Base-by-base conservation (phyloP, 2,329 filamentous ascomycete species). In the Leptosphaerulina australis region DNA sequence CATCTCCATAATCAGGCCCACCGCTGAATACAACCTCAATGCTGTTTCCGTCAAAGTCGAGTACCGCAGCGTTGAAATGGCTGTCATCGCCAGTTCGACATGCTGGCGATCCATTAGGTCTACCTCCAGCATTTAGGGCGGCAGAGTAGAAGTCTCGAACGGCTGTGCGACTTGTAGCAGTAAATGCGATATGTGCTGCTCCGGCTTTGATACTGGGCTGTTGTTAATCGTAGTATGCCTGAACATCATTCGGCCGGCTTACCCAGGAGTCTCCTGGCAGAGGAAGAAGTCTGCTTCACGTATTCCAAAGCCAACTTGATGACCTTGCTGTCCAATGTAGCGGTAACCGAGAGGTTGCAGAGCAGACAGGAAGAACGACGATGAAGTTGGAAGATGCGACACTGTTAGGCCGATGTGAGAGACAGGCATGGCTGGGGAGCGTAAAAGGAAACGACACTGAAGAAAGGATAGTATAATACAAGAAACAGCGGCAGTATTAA, bases 31-130 rank as follows among this genome's bases (percentile, higher is more conserved):
- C 83, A 22, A 90, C 88, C 67, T 94, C 89, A 68, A 96, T 85
- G 61, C 83, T 88, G 75, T 96, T 95, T 40, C 89, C 89, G 75
- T 96, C 90, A 45, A 90, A 81, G 72, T 96, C 91, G 53, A 85
- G 81, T 30, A 91, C 76, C 5, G 83, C 82, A 37, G 84, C 83
- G 55, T 83, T 86, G 74, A 85, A 79, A 76, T 83, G 77, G 73
- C 82, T 75, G 64, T 77, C 76, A 3, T 81, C 76, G 14, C 76
- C 73, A 66, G 81, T 80, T 48, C 83, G 77, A 66, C 75, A 64
- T 62, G 77, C 77, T 61, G 81, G 83, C 37, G 83, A 77, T 25
- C 81, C 81, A 62, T 84, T 82, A 18, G 83, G 79, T 53, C 77
- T 78, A 14, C 79, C 84, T 39, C 84, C 83, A 35, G 88, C 86